Conservation (phyloP, 148 eudicot genomes). For the Diospyros kaki region DNA sequence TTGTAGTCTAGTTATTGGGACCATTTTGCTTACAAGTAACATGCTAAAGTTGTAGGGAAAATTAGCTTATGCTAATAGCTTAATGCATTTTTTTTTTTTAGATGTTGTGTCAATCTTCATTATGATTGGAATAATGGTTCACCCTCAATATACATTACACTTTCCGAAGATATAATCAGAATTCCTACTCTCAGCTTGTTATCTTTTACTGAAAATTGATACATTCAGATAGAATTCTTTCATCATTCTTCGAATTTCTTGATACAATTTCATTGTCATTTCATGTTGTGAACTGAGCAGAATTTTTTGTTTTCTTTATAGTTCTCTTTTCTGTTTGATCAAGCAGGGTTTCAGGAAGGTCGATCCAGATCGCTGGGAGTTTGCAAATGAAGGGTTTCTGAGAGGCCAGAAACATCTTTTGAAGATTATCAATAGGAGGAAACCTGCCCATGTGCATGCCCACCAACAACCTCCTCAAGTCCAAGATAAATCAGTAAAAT, state of each 20-base stretch:
- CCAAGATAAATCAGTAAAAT: constrained; percentile 30
- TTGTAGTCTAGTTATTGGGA: neutral
- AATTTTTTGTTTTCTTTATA: constrained; percentile 10
- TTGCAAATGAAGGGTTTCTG: constrained; percentile 70
- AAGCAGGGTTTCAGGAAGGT: constrained; percentile 77
- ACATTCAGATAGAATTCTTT: constrained; percentile 8
- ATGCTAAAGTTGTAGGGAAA: neutral
- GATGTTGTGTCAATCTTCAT: neutral
- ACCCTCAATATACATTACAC: neutral
- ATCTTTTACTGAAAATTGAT: neutral
- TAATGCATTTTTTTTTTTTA: neutral
- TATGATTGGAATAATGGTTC: neutral
- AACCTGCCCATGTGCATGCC: constrained; percentile 37
- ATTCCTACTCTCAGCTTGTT: too few relatives aligned
- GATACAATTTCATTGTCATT: neutral
- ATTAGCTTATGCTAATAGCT: neutral
- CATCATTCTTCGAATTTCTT: neutral
- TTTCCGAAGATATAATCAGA: too few relatives aligned
- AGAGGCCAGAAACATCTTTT: constrained; percentile 71
- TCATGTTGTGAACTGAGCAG: neutral
- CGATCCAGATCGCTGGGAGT: constrained; percentile 69
- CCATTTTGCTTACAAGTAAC: constrained; percentile 1
- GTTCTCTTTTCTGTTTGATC: constrained; percentile 17
- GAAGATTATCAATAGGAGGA: constrained; percentile 66
- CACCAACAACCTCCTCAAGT: constrained; percentile 6